phyloP scores from a whole-genome alignment of 257 asterid species.

The Linaria vulgaris region DNA sequence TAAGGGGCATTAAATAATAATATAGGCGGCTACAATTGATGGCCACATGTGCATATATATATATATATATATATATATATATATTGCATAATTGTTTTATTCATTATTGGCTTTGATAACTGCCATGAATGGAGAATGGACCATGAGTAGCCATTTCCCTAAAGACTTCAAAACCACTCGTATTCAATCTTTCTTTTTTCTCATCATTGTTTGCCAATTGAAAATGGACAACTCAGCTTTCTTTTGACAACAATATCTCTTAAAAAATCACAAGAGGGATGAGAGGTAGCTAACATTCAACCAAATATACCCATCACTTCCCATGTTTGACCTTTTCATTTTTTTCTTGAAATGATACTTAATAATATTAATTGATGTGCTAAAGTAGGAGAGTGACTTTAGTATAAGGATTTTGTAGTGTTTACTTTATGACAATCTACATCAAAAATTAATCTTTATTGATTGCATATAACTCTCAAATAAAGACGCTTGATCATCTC shows the following conservation, averaged over 20 bases:
- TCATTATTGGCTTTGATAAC: background rate
- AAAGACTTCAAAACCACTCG: background rate
- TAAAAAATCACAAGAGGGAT: background rate
- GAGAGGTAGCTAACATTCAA: background rate
- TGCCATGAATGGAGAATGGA: background rate
- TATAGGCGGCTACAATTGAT: background rate
- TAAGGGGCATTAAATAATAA: background rate
- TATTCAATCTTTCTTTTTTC: background rate
- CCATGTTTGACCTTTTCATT: background rate
- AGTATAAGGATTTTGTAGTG: no score
- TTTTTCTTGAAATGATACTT: background rate
- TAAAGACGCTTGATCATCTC: no score
- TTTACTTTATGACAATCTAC: no score
- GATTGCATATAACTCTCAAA: no score
- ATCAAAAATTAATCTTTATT: no score
- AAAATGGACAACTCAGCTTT: slow-evolving; percentile 11
- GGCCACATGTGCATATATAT: background rate
- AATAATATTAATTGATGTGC: background rate
- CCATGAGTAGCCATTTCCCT: background rate
- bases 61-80: no score
- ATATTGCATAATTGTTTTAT: background rate
- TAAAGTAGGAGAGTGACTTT: background rate
- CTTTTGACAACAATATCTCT: slow-evolving; percentile 8
- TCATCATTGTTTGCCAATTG: slow-evolving; percentile 16
- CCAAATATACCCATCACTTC: background rate